Evolutionary conservation across 2,329 filamentous ascomycete genomes (phyloP), one percentile per base, ranked within the genome.

Genomic region (Eutypella sp.): DNA sequence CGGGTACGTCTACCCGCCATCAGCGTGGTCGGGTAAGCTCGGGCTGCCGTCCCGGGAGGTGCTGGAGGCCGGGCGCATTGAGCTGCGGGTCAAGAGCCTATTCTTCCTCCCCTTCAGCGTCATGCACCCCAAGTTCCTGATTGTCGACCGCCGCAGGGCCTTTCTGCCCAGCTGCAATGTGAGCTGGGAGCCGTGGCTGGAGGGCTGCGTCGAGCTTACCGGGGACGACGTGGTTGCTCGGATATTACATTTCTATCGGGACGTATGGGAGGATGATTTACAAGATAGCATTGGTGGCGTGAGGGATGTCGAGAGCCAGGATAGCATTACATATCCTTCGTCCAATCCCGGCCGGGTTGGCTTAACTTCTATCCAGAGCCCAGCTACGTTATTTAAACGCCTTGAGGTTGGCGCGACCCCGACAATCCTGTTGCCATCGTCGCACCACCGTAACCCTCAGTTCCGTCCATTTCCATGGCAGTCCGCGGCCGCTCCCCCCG

Each of bases 141-240:
- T 93, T 13, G 65, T 92, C 1, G 89, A 95, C 61, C 75, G 84
- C 1, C 63, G 70, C 25, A 73, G 68, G 2, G 85, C 85, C 0
- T 84, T 85, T 56, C 64, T 93, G 9, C 88, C 88, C 0, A 89
- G 85, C 56, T 91, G 87, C 64, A 95, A 95, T 56, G 80, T 95
- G 4, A 90, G 85, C 58, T 93, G 86, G 86, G 89, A 93, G 64
- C 67, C 80, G n/a, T 95, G 89, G 89, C 84, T 92, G 22, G 89
- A 95, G 62, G 86, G 84, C 0, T 88, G 84, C 46, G 68, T 92
- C 3, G 79, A 82, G 45, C 65, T 92, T 10, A 71, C 72, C 6
- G 87, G 87, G 0, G 70, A 74, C n/a, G n/a, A n/a, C 0, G 71
- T 85, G 1, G 79, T 89, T 1, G 55, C 63, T 4, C 70, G 75